These are phyloP conservation scores for Fusarium marasasianum DNA, from an alignment of 2,329 filamentous ascomycete genomes.

Conservation along the genomic window DNA sequence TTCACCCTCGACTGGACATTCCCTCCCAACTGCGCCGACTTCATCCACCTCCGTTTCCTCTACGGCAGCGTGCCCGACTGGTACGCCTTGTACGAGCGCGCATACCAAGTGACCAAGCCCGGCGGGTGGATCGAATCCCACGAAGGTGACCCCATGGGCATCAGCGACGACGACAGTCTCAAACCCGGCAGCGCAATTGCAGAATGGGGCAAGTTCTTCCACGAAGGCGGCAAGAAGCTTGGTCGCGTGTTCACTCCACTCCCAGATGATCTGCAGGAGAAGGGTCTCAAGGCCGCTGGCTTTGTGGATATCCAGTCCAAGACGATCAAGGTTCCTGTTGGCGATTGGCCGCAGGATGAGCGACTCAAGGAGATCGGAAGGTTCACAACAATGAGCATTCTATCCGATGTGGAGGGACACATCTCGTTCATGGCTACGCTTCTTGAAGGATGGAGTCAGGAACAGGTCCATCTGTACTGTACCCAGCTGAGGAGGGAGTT, in stretches of 20 bases:
- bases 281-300: slow-evolving; percentile 26
- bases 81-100: slow-evolving; percentile 59
- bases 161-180: slow-evolving; percentile 46
- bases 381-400: slow-evolving; percentile 45
- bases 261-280: slow-evolving; percentile 20
- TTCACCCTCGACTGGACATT: slow-evolving; percentile 45
- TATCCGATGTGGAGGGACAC: slow-evolving; percentile 49
- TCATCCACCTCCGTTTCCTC: slow-evolving; percentile 67
- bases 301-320: slow-evolving; percentile 35
- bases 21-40: slow-evolving; percentile 58
- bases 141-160: slow-evolving; percentile 40
- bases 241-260: slow-evolving; percentile 43
- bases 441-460: slow-evolving; percentile 48
- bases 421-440: slow-evolving; percentile 46
- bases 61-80: slow-evolving; percentile 67
- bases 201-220: slow-evolving; percentile 43
- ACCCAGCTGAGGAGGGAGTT: slow-evolving; percentile 46
- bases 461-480: slow-evolving; percentile 48
- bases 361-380: slow-evolving; percentile 31
- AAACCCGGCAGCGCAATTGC: slow-evolving; percentile 39
- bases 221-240: slow-evolving; percentile 43
- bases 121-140: slow-evolving; percentile 58
- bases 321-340: slow-evolving; percentile 35
- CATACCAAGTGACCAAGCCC: slow-evolving; percentile 62
- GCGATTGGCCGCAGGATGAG: slow-evolving; percentile 32